A percentile compares a stretch with the other conserved stretches of the same genome.
These are phyloP conservation scores for Lentinula lateritia DNA, from an alignment of 768 basidiomycete genomes.

Conservation along the genomic window DNA sequence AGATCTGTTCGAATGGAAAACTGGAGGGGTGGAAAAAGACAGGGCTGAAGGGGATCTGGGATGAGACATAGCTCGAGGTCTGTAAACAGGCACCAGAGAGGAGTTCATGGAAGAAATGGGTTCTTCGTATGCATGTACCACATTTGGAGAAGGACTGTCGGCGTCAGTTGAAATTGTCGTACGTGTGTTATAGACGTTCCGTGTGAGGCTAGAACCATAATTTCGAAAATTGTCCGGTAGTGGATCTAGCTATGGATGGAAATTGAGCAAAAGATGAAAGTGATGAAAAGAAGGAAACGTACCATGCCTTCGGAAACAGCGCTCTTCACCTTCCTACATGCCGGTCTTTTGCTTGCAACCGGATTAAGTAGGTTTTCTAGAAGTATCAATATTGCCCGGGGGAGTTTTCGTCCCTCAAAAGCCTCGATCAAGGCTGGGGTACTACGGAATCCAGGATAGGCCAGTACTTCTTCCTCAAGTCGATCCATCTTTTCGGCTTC, in stretches of 20 bases:
- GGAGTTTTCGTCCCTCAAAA: slow-evolving; percentile 70
- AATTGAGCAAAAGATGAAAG: slow-evolving; percentile 21
- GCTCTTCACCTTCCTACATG: slow-evolving; percentile 62
- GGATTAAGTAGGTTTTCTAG: slow-evolving; percentile 69
- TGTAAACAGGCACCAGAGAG: background rate
- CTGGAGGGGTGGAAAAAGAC: background rate
- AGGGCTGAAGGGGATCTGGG: background rate
- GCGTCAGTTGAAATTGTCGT: background rate
- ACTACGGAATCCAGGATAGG: slow-evolving; percentile 62
- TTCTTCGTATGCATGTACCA: background rate
- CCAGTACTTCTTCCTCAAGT: slow-evolving; percentile 67
- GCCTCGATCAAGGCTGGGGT: slow-evolving; percentile 42
- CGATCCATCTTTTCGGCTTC: slow-evolving; percentile 61
- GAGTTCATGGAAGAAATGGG: background rate
- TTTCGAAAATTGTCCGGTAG: background rate
- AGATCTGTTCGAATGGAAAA: background rate
- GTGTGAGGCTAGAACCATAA: background rate
- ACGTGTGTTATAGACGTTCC: background rate
- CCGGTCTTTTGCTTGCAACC: slow-evolving; percentile 55
- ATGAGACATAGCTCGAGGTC: background rate
- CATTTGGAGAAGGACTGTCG: background rate
- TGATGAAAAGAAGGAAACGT: slow-evolving; percentile 19
- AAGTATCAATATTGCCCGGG: slow-evolving; percentile 63
- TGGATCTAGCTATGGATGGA: slow-evolving; percentile 8
- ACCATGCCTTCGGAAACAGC: slow-evolving; percentile 74